Percentiles rank a stretch among this genome's conserved stretches.
These are phyloP conservation scores for Boletus vinaceobasis DNA, from an alignment of 768 basidiomycete genomes.

Conservation along the genomic window DNA sequence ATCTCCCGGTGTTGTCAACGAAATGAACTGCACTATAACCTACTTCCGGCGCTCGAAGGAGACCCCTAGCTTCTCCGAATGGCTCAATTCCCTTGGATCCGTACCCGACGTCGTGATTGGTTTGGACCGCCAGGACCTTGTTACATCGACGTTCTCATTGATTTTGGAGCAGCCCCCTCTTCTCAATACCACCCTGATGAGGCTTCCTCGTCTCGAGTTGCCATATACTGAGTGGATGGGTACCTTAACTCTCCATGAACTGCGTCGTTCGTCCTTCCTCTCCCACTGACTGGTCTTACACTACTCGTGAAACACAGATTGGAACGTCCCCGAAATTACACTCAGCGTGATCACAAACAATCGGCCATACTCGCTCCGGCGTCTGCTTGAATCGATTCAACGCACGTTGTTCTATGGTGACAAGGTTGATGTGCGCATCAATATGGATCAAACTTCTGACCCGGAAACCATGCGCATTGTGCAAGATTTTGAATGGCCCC, in stretches of 20 bases:
- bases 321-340: conserved; percentile 67
- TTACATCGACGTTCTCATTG: conserved; percentile 21
- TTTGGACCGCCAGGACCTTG: conserved; percentile 28
- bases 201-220: conserved; percentile 49
- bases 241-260: conserved; percentile 52
- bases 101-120: conserved; percentile 35
- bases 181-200: conserved; percentile 35
- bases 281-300: conserved; percentile 6
- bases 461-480: conserved; percentile 52
- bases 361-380: conserved; percentile 64
- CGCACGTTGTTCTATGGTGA: conserved; percentile 67
- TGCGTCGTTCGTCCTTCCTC: conserved; percentile 13
- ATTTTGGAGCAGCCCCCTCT: conserved; percentile 20
- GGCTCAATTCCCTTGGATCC: conserved; percentile 30
- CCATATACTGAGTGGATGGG: conserved; percentile 59
- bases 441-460: conserved; percentile 75
- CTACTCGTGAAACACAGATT: conserved; percentile 46
- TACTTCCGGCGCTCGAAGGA: conserved; percentile 17
- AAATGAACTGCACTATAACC: conserved; percentile 14
- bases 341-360: conserved; percentile 76
- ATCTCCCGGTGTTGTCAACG: conserved; percentile 3
- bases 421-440: conserved; percentile 57
- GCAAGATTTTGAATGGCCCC: conserved; percentile 52
- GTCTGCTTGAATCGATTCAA: conserved; percentile 62
- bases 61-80: conserved; percentile 19